These are phyloP conservation scores for Ophiostoma angusticollis DNA, from an alignment of 2,329 filamentous ascomycete species.

Conservation along the genomic window DNA sequence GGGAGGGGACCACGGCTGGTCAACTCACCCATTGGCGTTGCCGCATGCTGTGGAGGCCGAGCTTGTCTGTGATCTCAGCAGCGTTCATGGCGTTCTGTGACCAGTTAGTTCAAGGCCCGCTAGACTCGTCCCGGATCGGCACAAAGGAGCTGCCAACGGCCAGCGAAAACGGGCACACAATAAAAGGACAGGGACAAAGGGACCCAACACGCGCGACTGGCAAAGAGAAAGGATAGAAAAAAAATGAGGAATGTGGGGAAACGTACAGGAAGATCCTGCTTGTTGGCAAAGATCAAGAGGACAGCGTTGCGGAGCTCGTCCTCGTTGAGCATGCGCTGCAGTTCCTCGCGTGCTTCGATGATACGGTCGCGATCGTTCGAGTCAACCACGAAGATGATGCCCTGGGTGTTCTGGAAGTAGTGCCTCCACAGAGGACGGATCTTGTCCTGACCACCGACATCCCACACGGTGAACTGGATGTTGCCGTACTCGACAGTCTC, in stretches of 20 bases:
- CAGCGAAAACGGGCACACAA: slow-evolving; percentile 2
- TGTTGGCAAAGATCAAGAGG: slow-evolving; percentile 97
- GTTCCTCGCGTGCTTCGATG: slow-evolving; percentile 88
- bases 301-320: slow-evolving; percentile 96
- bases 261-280: slow-evolving; percentile 96
- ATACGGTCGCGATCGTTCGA: slow-evolving; percentile 98
- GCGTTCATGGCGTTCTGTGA: slow-evolving; percentile 97
- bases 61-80: slow-evolving; percentile 99
- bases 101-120: background rate
- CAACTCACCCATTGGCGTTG: slow-evolving; percentile 92
- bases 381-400: slow-evolving; percentile 99
- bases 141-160: background rate
- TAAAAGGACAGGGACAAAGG: background rate
- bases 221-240: background rate
- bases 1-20: background rate
- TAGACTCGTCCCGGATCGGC: background rate
- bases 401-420: slow-evolving; percentile 99
- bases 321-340: slow-evolving; percentile 98
- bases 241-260: background rate
- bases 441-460: slow-evolving; percentile 99
- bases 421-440: slow-evolving; percentile 98
- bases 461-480: slow-evolving; percentile 99
- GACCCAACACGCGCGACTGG: background rate
- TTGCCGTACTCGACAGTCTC: slow-evolving; percentile 99
- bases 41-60: slow-evolving; percentile 97